Base-by-base conservation (phyloP, 2,329 filamentous ascomycete species). In the Aspergillus quadrilineatus region DNA sequence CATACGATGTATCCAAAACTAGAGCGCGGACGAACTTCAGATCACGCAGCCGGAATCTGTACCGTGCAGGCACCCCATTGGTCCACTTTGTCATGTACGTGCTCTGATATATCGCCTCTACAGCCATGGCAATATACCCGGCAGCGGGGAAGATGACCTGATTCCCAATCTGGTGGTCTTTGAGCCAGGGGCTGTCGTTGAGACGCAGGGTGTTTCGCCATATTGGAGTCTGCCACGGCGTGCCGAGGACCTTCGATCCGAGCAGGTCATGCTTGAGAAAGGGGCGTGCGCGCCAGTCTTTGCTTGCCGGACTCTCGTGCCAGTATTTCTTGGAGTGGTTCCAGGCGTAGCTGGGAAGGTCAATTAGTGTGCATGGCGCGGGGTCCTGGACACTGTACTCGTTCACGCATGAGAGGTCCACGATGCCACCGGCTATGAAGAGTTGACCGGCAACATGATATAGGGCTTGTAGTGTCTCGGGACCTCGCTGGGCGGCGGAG, bases 81-180 rank as follows among this genome's bases (percentile, higher is more conserved):
- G 17, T 17, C 17, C 17, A 17, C 17, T 17, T 17, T 17, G 17
- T 17, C 17, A 17, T 17, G 17, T 17, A 17, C 17, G 17, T 17
- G 4, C 55, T 22, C 17, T 61, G 56, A 17, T 43, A 54, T 3
- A 50, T 45, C 2, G 55, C 57, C 30, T 60, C 61, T n/a, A 61
- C 54, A 0, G 60, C 61, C 52, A 60, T 65, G 12, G 53, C 53
- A 12, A 60, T 45, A 17, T 60, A 62, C 7, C 59, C 63, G 2
- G 62, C 57, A 1, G 37, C 55, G 0, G 66, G 66, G 43, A 60
- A 67, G 2, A 63, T 39, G 3, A 55, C 34, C 3, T 55, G 28
- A 3, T 36, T 47, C 1, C 42, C n/a, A 22, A 64, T 37, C 9
- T 72, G 65, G 51, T 82, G 79, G 50, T 82, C 76, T 1, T 65